Percentiles rank a stretch among this genome's conserved stretches.
Conservation (phyloP, 1,139 yeast genomes). For the Wickerhamiella pararugosa region DNA sequence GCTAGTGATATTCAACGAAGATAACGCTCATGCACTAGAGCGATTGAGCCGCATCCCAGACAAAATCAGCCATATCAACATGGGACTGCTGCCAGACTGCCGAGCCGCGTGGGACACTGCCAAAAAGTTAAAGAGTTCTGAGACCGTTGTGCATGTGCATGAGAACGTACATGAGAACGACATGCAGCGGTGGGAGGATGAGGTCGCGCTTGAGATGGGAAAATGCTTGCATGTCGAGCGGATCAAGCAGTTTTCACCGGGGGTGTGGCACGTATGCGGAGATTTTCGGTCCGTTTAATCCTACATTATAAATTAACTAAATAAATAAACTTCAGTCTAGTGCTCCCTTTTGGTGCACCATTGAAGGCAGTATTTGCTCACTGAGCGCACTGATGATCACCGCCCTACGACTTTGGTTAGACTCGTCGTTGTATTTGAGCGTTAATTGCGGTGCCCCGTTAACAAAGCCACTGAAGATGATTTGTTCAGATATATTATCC, state of each 20-base stretch:
- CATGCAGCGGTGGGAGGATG: conserved; percentile 26
- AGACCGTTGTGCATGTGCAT: conserved; percentile 47
- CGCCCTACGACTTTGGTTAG: conserved; percentile 15
- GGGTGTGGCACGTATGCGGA: conserved; percentile 49
- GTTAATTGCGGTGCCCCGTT: conserved; percentile 12
- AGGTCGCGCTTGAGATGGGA: conserved; percentile 14
- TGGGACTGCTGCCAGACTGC: conserved; percentile 67
- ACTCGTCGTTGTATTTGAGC: conserved; percentile 11
- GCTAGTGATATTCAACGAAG: conserved; percentile 43
- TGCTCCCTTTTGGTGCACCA: too few relatives aligned
- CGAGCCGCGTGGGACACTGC: conserved; percentile 45
- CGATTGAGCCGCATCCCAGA: conserved; percentile 25
- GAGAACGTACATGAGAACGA: conserved; percentile 47
- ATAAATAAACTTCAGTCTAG: background rate
- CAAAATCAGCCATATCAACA: conserved; percentile 46
- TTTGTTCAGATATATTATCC: conserved; percentile 15
- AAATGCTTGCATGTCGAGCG: conserved; percentile 31
- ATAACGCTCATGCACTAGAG: conserved; percentile 36
- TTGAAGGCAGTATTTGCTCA: conserved; percentile 11
- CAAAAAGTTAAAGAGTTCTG: conserved; percentile 12
- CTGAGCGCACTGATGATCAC: conserved; percentile 16
- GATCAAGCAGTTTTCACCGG: conserved; percentile 80
- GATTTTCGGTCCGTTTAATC: conserved; percentile 9
- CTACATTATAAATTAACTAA: background rate
- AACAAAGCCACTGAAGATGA: conserved; percentile 11